Evolutionary conservation across 352 stramenopile species (phyloP), one percentile per base, ranked within the genome.

Genomic region (Phytophthora quininea): DNA sequence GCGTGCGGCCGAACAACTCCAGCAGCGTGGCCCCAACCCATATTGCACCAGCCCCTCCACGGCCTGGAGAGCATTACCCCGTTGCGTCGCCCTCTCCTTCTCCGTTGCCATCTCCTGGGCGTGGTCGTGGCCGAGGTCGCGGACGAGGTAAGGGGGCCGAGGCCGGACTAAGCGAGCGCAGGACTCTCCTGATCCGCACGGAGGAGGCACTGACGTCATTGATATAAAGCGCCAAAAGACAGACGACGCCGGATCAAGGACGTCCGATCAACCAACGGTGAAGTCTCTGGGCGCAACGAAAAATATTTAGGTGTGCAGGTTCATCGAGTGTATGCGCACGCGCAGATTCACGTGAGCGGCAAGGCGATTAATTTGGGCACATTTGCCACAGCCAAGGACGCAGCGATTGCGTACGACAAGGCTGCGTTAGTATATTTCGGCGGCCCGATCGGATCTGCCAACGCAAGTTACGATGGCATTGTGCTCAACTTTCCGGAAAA

Each of bases 341-440:
- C 87, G 15, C 85, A 95, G 56, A 91, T 95, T 56, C 73, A 85
- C 38, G 83, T 95, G 19, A 79, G 92, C n/a, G 82, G 82, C 40
- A 89, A 92, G 59, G 56, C 87, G n/a, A 67, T 93, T 6, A 91
- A 92, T 55, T 63, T 95, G 46, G 87, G 87, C 5, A 90, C 80
- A 45, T 95, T 92, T 58, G 53, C 83, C 2, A 91, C 73, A 9
- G 75, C 82, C 0, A 79, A 85, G 50, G 85, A 95, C 37, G 87
- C 87, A 3, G 87, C 85, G 7, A 73, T 88, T 40, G 87, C 87
- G n/a, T 95, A 95, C 50, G 87, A 95, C 61, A 91, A 90, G 58
- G 87, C 85, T 2, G 84, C 86, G 9, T 65, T 92, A 27, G 87
- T 84, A 59, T 90, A 89, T 58, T 95, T 92, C 68, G 85, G 82